Evolutionary conservation across 345 rosid species (phyloP), one percentile per base, ranked within the genome.

Genomic region (Zanthoxylum bungeanum): DNA sequence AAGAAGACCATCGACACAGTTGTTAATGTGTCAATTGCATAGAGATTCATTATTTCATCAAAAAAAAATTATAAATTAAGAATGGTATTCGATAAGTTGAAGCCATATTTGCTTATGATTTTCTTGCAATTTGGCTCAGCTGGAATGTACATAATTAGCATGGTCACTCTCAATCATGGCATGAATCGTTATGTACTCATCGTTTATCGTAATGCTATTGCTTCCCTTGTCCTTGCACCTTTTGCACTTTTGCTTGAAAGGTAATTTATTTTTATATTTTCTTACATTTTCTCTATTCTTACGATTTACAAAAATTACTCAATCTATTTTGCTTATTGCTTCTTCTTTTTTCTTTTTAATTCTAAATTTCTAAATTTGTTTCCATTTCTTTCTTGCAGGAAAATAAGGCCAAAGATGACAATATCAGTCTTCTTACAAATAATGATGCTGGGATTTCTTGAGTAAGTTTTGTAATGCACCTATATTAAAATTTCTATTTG

Each of bases 401-500:
- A 87, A 75, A 80, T 52, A 73, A 87, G 97, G 82, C 97, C 92
- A 2, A 91, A 88, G 88, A 83, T 93, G 88, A 87, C 93, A 40
- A 9, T 88, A 2, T 46, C 88, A 3, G 50, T 87, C 70, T 88
- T 88, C 86, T 69, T 84, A 14, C 89, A 85, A 34, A 89, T 88
- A 65, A 51, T 87, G 85, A 67, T 70, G 5, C 80, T 93, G 16
- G 93, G 94, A 37, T 87, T 83, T 50, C 76, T 91, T 44, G 94
- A 93, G 94, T 93, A 86, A 69, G 34, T 2, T 39, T 17, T 65
- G 25, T 63, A 2, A 31, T n/a, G 9, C 25, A 52, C 16, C 61
- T 17, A 42, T 1, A 42, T 12, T 10, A 0, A 14, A 42, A 14
- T 42, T 42, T 2, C 19, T 10, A 10, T 42, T 42, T 42, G 47